Evolutionary conservation across 306 rosid genomes (phyloP).

Genomic region (Clitoria ternatea): DNA sequence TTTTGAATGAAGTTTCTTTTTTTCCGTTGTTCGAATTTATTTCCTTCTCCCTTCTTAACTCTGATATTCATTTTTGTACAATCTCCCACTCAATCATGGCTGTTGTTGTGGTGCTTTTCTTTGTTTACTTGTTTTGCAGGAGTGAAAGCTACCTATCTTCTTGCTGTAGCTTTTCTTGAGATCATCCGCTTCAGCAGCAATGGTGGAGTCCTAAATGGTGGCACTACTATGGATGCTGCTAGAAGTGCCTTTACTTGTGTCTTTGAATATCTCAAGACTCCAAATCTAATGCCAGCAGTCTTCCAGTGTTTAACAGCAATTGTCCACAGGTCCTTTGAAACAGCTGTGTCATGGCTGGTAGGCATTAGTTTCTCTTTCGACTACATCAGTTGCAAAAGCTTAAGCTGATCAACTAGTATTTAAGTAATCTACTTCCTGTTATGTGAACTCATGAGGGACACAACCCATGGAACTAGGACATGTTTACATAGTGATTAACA

Average conservation of each 20-base stretch:
- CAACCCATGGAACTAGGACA: not conserved
- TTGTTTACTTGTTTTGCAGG: constrained; percentile 46
- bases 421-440: not conserved
- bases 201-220: constrained; percentile 94
- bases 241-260: constrained; percentile 96
- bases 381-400: constrained; percentile 9
- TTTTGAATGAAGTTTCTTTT: not conserved
- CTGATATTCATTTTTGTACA: not conserved
- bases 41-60: constrained; percentile 15
- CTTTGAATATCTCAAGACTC: constrained; percentile 96
- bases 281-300: constrained; percentile 93
- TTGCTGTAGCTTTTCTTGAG: constrained; percentile 95
- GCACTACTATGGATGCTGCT: constrained; percentile 47
- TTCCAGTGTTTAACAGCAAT: constrained; percentile 88
- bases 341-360: constrained; percentile 93
- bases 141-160: constrained; percentile 99
- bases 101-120: not conserved
- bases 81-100: not conserved
- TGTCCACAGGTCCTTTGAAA: constrained; percentile 88
- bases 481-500: not conserved
- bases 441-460: constrained; percentile 9
- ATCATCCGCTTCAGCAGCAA: constrained; percentile 95
- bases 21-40: constrained; percentile 7
- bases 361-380: constrained; percentile 31
- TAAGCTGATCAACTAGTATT: constrained; percentile 7